Evolutionary conservation across 371 early-diverging fungal genomes (phyloP), one percentile per base, ranked within the genome.

Genomic region (Syncephalis fuscata): DNA sequence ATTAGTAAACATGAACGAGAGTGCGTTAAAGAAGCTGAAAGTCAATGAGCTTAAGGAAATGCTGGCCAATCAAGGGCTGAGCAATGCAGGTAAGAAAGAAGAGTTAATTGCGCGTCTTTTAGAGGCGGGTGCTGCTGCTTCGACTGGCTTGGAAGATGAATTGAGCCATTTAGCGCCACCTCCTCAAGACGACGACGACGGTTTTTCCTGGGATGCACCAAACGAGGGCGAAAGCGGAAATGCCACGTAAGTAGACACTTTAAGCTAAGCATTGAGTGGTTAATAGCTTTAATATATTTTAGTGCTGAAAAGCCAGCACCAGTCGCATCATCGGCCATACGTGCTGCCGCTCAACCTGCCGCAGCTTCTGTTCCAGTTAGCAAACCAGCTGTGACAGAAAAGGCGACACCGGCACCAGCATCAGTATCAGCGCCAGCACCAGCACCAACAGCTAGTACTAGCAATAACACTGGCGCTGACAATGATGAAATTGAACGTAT

Each of bases 31-130:
- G 49, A 64, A 64, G 19, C 63, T 76, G 22, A 79, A 76, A 54
- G 76, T 76, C 1, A 68, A 70, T 36, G 76, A 79, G 46, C 63
- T 76, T 22, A 78, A 76, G 61, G 79, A 76, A 25, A 55, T 75
- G 36, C 57, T 78, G 25, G 65, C 64, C 45, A 73, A 74, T 40
- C 63, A 63, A 24, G 73, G 72, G 15, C 56, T 79, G 26, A 63
- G 77, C 15, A 66, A 62, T 44, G 58, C 68, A 20, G 79, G 79
- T 41, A 79, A 76, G 56, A 79, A 79, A 52, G 79, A 79, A 20
- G 79, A 79, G 9, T 56, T 79, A 42, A 69, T 79, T 48, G 68
- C 68, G 43, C 70, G 79, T 37, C 60, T 79, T 16, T 57, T 76
- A 42, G 70, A 76, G 49, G 63, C 69, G 45, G 32, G 32, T 32